Base-by-base conservation (phyloP, 2,329 filamentous ascomycete species). In the Pezicula neosporulosa region DNA sequence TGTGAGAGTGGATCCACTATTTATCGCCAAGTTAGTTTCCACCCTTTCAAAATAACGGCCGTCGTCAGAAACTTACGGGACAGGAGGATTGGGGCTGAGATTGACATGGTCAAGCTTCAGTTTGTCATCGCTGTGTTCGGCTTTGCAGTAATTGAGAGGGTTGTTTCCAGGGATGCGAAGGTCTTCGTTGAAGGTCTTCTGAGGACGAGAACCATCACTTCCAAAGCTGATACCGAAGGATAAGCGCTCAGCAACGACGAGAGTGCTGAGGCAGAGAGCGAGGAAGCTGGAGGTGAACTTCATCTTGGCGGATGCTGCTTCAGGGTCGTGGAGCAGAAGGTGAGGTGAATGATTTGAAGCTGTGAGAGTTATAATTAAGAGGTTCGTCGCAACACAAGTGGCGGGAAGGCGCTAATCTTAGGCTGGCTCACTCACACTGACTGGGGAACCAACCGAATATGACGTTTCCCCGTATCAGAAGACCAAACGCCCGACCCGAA, bases 71-170 rank as follows among this genome's bases (percentile, higher is more conserved):
- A 81, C 88, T 65, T 83, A 97, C 93, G 91, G 78, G 66, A 82
- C 67, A 35, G 94, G 94, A 54, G 93, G 94, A 71, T 97, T 97
- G 13, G 94, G 94, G 35, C 71, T 66, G 51, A 99, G 72, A 63
- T 97, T 85, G 51, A 97, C 90, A 44, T 81, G 81, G 57, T 91
- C 77, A 63, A 99, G 91, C 41, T 75, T 73, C 60, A 97, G 75
- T 51, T 92, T 80, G 68, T 97, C 84, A 47, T 82, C 69, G 45
- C 72, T 70, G 52, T 89, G 88, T 56, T 89, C 79, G 52, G 75
- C 73, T 28, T 60, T 56, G 68, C 94, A 99, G 72, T 88, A 89
- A 65, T 83, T 76, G 53, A 99, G 78, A 28, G 94, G 93, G 66
- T 93, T 96, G 47, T 93, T 77, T 68, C 94, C 85, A 80, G 68